Percentiles rank a stretch among this genome's conserved stretches.
Evolutionary conservation across 768 basidiomycete genomes (phyloP).

Genomic region (Russula sp.): DNA sequence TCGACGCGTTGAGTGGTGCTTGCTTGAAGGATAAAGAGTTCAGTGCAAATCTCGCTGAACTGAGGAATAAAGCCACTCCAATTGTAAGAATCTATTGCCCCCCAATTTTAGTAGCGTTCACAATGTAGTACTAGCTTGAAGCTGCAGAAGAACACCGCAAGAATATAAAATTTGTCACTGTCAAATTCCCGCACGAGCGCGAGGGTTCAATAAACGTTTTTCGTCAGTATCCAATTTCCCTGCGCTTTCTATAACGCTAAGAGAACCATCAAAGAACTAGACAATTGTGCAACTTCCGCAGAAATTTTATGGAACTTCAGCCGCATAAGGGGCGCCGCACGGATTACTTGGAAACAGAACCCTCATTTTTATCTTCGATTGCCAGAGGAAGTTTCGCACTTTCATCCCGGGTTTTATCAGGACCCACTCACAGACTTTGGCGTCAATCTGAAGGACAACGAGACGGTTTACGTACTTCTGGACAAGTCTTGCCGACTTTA

Average conservation of each 20-base stretch:
- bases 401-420: too few species aligned
- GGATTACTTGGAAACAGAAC: neutral
- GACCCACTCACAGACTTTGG: neutral
- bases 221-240: neutral
- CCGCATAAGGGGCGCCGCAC: too few species aligned
- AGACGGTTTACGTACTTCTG: neutral
- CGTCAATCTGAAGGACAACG: neutral
- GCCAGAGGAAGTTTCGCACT: neutral
- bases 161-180: neutral
- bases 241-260: neutral
- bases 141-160: neutral
- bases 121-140: neutral
- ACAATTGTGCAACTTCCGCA: too few species aligned
- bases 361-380: too few species aligned
- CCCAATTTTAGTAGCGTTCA: neutral
- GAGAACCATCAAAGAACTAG: too few species aligned
- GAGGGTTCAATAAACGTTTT: neutral
- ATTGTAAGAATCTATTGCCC: neutral
- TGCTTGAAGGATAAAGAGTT: neutral
- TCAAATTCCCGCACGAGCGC: neutral
- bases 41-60: neutral
- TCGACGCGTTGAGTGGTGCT: neutral
- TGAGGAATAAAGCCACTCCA: neutral
- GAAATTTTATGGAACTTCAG: too few species aligned
- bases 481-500: constrained; percentile 1